Evolutionary conservation across 352 stramenopile species (phyloP).

Genomic region (Phytophthora vignae): DNA sequence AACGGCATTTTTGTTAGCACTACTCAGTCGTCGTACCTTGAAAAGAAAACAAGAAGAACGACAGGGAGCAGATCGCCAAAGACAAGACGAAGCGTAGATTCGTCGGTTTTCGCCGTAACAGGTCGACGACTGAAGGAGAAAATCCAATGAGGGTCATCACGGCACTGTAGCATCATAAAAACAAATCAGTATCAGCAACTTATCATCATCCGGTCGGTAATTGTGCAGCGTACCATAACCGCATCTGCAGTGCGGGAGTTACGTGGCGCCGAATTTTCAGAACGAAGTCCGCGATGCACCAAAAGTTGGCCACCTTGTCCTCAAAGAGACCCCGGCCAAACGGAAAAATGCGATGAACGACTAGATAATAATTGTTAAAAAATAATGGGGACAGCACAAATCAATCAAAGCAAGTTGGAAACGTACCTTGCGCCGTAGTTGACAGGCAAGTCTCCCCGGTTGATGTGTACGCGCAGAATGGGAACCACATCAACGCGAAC

Average conservation of each 20-base stretch:
- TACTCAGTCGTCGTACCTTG: slow-evolving; percentile 66
- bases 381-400: not conserved
- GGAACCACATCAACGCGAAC: slow-evolving; percentile 92
- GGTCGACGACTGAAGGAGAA: slow-evolving; percentile 82
- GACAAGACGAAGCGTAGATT: slow-evolving; percentile 85
- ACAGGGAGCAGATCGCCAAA: slow-evolving; percentile 87
- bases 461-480: slow-evolving; percentile 82
- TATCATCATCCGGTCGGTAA: not conserved
- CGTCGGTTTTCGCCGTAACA: slow-evolving; percentile 71
- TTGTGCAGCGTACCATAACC: slow-evolving; percentile 59
- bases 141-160: slow-evolving; percentile 87
- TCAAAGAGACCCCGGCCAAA: slow-evolving; percentile 97
- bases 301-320: slow-evolving; percentile 98
- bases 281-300: slow-evolving; percentile 92
- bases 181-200: not conserved
- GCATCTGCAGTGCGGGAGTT: slow-evolving; percentile 65
- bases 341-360: slow-evolving; percentile 95
- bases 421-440: slow-evolving; percentile 69
- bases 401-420: not conserved
- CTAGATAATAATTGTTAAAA: slow-evolving; percentile 35
- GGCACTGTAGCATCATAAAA: slow-evolving; percentile 49
- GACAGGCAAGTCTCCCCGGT: slow-evolving; percentile 60
- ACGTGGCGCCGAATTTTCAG: slow-evolving; percentile 76
- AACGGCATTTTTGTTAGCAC: not conserved
- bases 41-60: slow-evolving; percentile 98